Percentiles rank a stretch among this genome's conserved stretches.
phyloP scores from a whole-genome alignment of 768 basidiomycete genomes.

The Leccinum subgranulosum region DNA sequence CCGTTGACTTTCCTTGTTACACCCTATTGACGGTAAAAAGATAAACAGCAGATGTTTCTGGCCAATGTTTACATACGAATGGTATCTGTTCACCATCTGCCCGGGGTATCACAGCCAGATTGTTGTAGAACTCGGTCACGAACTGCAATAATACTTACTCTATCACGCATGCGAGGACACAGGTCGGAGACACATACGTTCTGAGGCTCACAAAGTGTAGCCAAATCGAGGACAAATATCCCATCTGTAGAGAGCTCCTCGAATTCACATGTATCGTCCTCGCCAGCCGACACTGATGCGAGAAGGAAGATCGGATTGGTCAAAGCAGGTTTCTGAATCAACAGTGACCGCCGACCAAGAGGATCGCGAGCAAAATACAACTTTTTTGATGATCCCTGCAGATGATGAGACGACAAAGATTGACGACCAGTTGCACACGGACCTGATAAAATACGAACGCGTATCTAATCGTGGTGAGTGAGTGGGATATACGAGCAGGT shows the following conservation, averaged over 20 bases:
- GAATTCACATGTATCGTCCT: conserved; percentile 43
- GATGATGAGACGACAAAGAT: neutral
- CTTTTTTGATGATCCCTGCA: conserved; percentile 40
- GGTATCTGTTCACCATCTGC: conserved; percentile 6
- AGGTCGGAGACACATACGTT: conserved; percentile 24
- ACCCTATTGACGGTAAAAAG: conserved; percentile 35
- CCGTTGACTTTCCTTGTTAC: conserved; percentile 44
- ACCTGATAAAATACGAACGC: conserved; percentile 81
- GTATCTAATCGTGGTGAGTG: conserved; percentile 46
- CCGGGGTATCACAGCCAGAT: conserved; percentile 23
- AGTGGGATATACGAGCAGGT: neutral
- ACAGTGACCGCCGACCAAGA: conserved; percentile 80
- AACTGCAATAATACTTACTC: conserved; percentile 14
- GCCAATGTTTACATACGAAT: conserved; percentile 22
- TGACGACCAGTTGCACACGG: conserved; percentile 17
- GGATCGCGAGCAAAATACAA: conserved; percentile 82
- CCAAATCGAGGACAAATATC: conserved; percentile 55
- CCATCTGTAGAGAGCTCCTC: conserved; percentile 60
- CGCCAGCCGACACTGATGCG: conserved; percentile 61
- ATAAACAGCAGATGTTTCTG: neutral
- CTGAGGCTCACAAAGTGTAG: conserved; percentile 14
- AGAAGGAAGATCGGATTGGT: conserved; percentile 55
- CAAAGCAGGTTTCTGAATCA: conserved; percentile 59
- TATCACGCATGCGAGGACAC: neutral
- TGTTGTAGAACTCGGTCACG: conserved; percentile 16